phyloP scores from a whole-genome alignment of 2,329 filamentous ascomycete species.

The Akanthomyces dipterigenus region DNA sequence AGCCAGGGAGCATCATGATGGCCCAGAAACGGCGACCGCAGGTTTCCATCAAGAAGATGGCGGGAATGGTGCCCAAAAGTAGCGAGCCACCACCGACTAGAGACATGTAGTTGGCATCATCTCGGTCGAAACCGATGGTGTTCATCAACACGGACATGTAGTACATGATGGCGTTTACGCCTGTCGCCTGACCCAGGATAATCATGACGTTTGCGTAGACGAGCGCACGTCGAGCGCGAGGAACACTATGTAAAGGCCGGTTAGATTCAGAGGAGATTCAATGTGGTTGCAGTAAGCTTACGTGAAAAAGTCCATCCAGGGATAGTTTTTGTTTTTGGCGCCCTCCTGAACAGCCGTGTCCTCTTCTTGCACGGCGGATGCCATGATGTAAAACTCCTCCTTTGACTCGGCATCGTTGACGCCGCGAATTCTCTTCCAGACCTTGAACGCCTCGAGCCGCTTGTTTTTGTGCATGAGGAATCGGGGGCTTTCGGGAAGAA shows the following conservation, averaged over 20 bases:
- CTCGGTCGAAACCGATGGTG: slow-evolving; percentile 58
- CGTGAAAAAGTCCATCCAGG: slow-evolving; percentile 70
- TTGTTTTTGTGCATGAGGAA: slow-evolving; percentile 62
- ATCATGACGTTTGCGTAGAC: slow-evolving; percentile 66
- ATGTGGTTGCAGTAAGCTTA: slow-evolving; percentile 13
- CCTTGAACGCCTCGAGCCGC: slow-evolving; percentile 42
- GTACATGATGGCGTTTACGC: slow-evolving; percentile 65
- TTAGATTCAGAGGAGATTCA: neutral
- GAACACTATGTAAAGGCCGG: slow-evolving; percentile 30
- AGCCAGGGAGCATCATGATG: slow-evolving; percentile 63
- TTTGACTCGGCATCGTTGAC: slow-evolving; percentile 47
- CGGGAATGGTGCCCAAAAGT: slow-evolving; percentile 60
- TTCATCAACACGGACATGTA: slow-evolving; percentile 64
- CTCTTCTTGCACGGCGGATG: slow-evolving; percentile 51
- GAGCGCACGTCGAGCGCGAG: slow-evolving; percentile 58
- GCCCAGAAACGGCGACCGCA: slow-evolving; percentile 71
- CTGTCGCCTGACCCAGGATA: slow-evolving; percentile 62
- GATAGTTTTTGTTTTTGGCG: slow-evolving; percentile 48
- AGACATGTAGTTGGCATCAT: slow-evolving; percentile 65
- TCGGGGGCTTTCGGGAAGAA: slow-evolving; percentile 63
- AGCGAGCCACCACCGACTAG: slow-evolving; percentile 63
- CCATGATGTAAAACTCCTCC: slow-evolving; percentile 69
- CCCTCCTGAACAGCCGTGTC: slow-evolving; percentile 46
- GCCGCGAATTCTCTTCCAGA: slow-evolving; percentile 68
- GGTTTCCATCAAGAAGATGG: slow-evolving; percentile 64